Conservation (phyloP, 2,329 filamentous ascomycete species). For the Macroventuria anomochaeta region DNA sequence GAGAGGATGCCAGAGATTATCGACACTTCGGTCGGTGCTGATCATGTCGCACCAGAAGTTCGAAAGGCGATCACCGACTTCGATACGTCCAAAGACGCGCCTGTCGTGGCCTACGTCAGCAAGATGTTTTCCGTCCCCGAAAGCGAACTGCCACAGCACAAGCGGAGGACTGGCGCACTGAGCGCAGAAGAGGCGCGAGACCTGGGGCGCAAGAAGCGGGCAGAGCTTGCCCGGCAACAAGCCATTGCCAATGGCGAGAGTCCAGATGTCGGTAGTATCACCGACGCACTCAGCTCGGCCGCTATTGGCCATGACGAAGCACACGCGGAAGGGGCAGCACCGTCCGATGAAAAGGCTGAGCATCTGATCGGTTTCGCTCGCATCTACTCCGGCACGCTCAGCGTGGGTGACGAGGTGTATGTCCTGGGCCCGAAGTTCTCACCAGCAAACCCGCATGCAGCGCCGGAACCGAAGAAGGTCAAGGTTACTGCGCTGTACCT, state of each 20-base stretch:
- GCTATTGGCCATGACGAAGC: conserved; percentile 57
- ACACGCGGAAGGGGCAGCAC: conserved; percentile 38
- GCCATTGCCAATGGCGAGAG: conserved; percentile 56
- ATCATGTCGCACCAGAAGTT: conserved; percentile 71
- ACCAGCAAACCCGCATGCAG: conserved; percentile 74
- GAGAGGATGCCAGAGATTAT: conserved; percentile 80
- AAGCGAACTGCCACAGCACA: conserved; percentile 89
- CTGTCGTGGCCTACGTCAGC: conserved; percentile 92
- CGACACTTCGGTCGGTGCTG: conserved; percentile 77
- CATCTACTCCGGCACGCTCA: conserved; percentile 88
- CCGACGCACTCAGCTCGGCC: conserved; percentile 66
- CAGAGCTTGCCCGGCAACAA: conserved; percentile 83
- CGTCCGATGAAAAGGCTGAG: conserved; percentile 74
- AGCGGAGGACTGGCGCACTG: conserved; percentile 69
- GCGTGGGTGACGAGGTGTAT: conserved; percentile 88
- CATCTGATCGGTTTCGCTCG: conserved; percentile 94
- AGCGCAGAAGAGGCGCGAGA: conserved; percentile 91
- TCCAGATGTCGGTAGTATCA: conserved; percentile 60
- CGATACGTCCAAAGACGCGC: conserved; percentile 71
- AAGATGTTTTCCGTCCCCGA: conserved; percentile 97
- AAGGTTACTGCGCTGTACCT: conserved; percentile 89
- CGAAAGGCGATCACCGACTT: conserved; percentile 85
- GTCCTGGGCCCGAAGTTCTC: conserved; percentile 93
- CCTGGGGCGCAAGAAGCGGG: conserved; percentile 83
- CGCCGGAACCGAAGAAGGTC: conserved; percentile 79